Conservation (phyloP, 202 grass and related monocot species). For the Sporobolus alterniflorus region DNA sequence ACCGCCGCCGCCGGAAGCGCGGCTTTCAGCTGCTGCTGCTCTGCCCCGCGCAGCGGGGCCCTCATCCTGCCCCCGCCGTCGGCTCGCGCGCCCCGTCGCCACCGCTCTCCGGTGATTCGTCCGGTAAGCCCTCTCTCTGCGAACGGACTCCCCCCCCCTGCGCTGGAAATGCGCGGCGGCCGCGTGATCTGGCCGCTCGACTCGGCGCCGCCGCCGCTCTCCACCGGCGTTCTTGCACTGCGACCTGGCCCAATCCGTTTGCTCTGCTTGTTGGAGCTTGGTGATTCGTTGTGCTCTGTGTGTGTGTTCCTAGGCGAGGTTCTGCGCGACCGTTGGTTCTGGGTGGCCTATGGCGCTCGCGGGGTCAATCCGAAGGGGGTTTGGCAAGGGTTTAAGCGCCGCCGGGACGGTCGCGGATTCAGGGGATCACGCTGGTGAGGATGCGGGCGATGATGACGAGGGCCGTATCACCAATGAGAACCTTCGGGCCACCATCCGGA, state of each 20-base stretch:
- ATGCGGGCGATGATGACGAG: conserved; percentile 25
- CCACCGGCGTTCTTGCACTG: too few relatives aligned
- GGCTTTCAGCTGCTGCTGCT: neutral
- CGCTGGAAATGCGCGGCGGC: neutral
- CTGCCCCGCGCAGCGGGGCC: neutral
- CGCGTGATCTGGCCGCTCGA: neutral
- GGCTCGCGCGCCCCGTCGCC: neutral
- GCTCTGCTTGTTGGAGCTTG: neutral
- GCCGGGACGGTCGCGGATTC: conserved; percentile 3
- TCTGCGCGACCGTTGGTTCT: conserved; percentile 13
- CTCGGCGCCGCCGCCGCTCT: neutral
- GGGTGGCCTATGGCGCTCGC: conserved; percentile 24
- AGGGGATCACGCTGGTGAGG: conserved; percentile 17
- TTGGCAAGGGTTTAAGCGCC: conserved; percentile 41
- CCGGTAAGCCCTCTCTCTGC: conserved; percentile 16
- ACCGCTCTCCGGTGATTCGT: neutral
- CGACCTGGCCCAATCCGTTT: neutral
- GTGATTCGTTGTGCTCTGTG: neutral
- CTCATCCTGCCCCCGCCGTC: neutral
- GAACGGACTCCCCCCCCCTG: neutral
- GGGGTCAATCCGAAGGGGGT: conserved; percentile 31
- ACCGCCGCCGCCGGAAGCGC: too few relatives aligned
- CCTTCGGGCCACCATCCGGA: conserved; percentile 58
- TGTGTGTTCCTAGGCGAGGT: conserved; percentile 34
- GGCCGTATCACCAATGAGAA: conserved; percentile 55